Conservation (phyloP, 768 basidiomycete genomes). For the Hemileccinum impolitum region DNA sequence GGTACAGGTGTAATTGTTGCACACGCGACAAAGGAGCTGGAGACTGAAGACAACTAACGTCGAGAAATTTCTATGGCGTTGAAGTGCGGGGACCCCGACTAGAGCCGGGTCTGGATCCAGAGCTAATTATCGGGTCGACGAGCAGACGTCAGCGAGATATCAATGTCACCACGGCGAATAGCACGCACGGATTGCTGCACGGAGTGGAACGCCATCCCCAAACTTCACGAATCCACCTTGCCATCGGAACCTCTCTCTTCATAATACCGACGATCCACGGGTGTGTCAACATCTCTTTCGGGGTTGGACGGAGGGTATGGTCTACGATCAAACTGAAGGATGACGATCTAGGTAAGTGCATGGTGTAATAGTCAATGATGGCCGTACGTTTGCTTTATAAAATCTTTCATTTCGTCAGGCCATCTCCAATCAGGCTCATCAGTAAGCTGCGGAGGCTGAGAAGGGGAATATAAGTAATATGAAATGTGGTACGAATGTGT, state of each 20-base stretch:
- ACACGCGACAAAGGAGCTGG: conserved; percentile 13
- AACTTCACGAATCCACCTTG: conserved; percentile 80
- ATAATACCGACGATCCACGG: conserved; percentile 78
- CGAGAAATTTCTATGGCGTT: conserved; percentile 22
- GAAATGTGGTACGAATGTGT: background rate
- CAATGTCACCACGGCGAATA: background rate
- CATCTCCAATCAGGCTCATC: conserved; percentile 66
- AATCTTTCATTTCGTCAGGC: conserved; percentile 87
- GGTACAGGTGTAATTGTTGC: conserved; percentile 21
- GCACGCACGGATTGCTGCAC: conserved; percentile 25
- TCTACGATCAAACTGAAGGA: conserved; percentile 64
- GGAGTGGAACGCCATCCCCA: conserved; percentile 67
- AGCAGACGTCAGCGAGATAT: background rate
- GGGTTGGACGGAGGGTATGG: conserved; percentile 66
- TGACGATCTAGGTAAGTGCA: conserved; percentile 2
- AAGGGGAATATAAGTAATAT: conserved; percentile 14
- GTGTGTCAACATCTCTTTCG: conserved; percentile 78
- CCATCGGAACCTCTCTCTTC: conserved; percentile 85
- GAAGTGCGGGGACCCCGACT: conserved; percentile 27
- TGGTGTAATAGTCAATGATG: background rate
- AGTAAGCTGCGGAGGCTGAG: conserved; percentile 75
- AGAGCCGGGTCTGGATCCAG: conserved; percentile 28
- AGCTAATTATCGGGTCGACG: conserved; percentile 4
- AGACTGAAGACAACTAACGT: background rate
- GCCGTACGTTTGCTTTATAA: conserved; percentile 79